These are phyloP conservation scores for Lachancea fermentati DNA, from an alignment of 805 yeast species.

Conservation along the genomic window DNA sequence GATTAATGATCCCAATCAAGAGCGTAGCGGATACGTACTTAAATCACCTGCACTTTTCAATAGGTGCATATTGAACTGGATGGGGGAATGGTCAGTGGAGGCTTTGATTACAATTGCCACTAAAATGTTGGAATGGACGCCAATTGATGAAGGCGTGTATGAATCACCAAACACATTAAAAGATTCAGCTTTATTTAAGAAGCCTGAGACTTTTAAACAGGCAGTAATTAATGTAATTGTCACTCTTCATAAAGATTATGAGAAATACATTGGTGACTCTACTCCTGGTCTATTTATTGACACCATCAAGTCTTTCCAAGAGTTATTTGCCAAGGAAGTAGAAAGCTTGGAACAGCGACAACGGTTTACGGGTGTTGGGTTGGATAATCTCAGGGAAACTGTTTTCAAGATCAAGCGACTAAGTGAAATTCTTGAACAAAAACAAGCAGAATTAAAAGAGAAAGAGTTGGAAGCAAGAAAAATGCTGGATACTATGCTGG, in stretches of 20 bases:
- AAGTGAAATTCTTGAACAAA: constrained; percentile 46
- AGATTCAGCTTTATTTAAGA: constrained; percentile 4
- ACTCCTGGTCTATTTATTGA: constrained; percentile 55
- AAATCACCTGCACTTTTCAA: constrained; percentile 87
- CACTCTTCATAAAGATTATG: constrained; percentile 37
- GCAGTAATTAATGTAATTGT: constrained; percentile 44
- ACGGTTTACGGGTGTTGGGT: constrained; percentile 65
- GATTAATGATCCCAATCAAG: constrained; percentile 46
- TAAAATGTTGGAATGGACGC: constrained; percentile 38
- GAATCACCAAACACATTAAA: constrained; percentile 6
- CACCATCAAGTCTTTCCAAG: constrained; percentile 41
- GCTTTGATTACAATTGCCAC: constrained; percentile 48
- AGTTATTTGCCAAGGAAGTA: constrained; percentile 40
- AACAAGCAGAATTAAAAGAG: constrained; percentile 41
- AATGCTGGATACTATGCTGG: constrained; percentile 69
- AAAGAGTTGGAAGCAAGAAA: constrained; percentile 67
- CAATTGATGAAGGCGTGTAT: constrained; percentile 40
- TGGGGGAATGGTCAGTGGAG: constrained; percentile 71
- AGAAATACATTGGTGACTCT: neutral
- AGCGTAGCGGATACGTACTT: constrained; percentile 40
- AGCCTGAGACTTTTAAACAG: constrained; percentile 33
- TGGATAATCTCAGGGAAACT: constrained; percentile 71
- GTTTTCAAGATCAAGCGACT: constrained; percentile 64
- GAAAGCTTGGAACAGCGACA: constrained; percentile 56
- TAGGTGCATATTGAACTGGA: constrained; percentile 82